Evolutionary conservation across 2,329 filamentous ascomycete genomes (phyloP), one percentile per base, ranked within the genome.

Genomic region (Fusarium oligoseptatum): DNA sequence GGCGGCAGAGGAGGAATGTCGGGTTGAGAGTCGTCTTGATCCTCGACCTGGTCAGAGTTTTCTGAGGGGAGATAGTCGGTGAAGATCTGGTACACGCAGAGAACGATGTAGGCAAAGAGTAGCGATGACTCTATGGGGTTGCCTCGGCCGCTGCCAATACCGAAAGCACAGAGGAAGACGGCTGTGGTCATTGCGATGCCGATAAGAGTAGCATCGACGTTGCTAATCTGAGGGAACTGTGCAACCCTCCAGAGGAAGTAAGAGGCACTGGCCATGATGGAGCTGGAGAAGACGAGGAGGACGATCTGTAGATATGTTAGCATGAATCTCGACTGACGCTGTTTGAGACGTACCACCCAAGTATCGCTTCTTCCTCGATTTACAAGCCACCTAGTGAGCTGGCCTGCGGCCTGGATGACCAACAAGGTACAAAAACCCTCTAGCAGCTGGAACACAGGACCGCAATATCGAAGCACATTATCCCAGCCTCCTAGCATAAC

Each of bases 81-180:
- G 83, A 98, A 98, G 83, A 98, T 98, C 83, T 99, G 97, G 85
- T 98, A 99, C 80, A 98, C 94, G 86, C 96, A 98, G 72, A 99
- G 92, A n/a, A 98, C 97, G 71, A 98, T 91, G 83, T 99, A 99
- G 79, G 97, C 96, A 73, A 99, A 98, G 68, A 99, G 89, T 12
- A 99, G 87, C 24, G 96, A 98, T 76, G 95, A 97, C 84, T 99
- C 96, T 64, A 98, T 94, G 3, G 96, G 95, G 79, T 98, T 99
- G 71, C 97, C 97, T 78, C 95, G 92, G 2, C 96, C 96, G 79
- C 94, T 98, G 71, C 94, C 94, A 77, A 98, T 98, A 29, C 97
- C 97, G 88, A 96, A 98, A 15, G 93, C 94, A 81, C 95, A 97
- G 15, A 99, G 88, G 80, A 98, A 98, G 73, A 98, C 92, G 60